These are phyloP conservation scores for Coemansia sp. DNA, from an alignment of 192 early-diverging fungal species.

Conservation along the genomic window DNA sequence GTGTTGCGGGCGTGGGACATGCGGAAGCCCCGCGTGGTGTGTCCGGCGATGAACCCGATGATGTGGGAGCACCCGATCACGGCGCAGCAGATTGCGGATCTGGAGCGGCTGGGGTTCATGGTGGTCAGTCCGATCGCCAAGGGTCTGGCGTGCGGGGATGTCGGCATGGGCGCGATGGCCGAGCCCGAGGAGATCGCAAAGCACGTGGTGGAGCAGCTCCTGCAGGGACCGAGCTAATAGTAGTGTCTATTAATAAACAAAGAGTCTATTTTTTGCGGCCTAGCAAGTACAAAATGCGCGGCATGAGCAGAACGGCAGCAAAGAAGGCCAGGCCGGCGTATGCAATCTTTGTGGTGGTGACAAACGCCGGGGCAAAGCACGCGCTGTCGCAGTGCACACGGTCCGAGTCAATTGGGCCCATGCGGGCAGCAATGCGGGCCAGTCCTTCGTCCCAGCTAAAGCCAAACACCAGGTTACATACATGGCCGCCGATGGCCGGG, in stretches of 20 bases:
- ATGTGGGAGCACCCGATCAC: conserved; percentile 98
- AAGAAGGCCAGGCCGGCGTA: conserved; percentile 40
- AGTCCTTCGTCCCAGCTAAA: conserved; percentile 56
- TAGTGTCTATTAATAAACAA: neutral
- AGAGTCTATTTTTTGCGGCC: neutral
- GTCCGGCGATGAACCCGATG: conserved; percentile 96
- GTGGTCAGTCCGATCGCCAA: conserved; percentile 82
- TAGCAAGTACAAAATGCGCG: conserved; percentile 5
- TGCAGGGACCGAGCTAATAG: neutral
- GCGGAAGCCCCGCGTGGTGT: conserved; percentile 68
- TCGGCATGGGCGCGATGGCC: conserved; percentile 89
- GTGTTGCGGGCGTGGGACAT: conserved; percentile 87
- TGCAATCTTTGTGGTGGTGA: conserved; percentile 29
- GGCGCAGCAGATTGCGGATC: conserved; percentile 60
- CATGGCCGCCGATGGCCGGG: conserved; percentile 63
- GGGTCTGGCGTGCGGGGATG: conserved; percentile 88
- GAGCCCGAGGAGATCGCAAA: conserved; percentile 66
- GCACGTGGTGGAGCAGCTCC: conserved; percentile 27
- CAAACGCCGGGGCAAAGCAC: conserved; percentile 50
- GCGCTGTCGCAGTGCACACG: conserved; percentile 27
- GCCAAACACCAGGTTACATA: conserved; percentile 66
- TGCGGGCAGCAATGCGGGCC: conserved; percentile 15
- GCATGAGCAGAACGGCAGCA: conserved; percentile 28
- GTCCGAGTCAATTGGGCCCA: conserved; percentile 17
- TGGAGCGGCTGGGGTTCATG: conserved; percentile 61